phyloP scores from a whole-genome alignment of 1,284 basidiomycete genomes.

The Heterobasidion parviporum region DNA sequence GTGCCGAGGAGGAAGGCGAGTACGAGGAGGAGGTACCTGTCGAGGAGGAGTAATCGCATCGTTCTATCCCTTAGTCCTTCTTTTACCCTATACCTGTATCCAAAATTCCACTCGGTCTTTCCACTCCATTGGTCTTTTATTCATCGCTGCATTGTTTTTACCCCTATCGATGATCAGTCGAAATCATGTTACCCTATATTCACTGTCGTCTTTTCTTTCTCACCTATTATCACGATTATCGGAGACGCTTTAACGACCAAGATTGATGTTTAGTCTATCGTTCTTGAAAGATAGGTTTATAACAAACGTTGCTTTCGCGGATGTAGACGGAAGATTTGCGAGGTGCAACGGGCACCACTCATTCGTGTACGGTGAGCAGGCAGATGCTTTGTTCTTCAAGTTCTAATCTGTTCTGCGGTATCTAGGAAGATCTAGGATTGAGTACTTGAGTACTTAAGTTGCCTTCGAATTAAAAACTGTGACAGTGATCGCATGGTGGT shows the following conservation, averaged over 20 bases:
- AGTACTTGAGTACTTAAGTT: no score
- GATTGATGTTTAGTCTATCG: conserved; percentile 6
- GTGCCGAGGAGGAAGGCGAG: conserved; percentile 74
- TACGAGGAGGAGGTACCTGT: conserved; percentile 64
- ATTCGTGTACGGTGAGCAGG: background rate
- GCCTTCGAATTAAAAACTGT: no score
- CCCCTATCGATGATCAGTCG: conserved; percentile 5
- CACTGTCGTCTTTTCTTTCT: conserved; percentile 3
- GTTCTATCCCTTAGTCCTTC: conserved; percentile 9
- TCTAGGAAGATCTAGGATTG: no score
- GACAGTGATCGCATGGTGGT: no score
- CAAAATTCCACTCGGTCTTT: conserved; percentile 13
- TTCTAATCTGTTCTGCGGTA: no score
- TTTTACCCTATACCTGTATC: conserved; percentile 4
- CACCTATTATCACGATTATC: conserved; percentile 3
- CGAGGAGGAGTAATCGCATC: conserved; percentile 44
- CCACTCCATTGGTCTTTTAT: background rate
- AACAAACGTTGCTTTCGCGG: background rate
- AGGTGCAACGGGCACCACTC: no score
- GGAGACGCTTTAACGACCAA: conserved; percentile 8
- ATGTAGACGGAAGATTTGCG: background rate
- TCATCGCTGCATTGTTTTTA: background rate
- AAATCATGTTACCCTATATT: conserved; percentile 11
- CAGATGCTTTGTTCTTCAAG: background rate
- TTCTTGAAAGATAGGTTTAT: conserved; percentile 1